These are phyloP conservation scores for Aegilops tauschii DNA, from an alignment of 176 grass and related monocot genomes.

Conservation along the genomic window DNA sequence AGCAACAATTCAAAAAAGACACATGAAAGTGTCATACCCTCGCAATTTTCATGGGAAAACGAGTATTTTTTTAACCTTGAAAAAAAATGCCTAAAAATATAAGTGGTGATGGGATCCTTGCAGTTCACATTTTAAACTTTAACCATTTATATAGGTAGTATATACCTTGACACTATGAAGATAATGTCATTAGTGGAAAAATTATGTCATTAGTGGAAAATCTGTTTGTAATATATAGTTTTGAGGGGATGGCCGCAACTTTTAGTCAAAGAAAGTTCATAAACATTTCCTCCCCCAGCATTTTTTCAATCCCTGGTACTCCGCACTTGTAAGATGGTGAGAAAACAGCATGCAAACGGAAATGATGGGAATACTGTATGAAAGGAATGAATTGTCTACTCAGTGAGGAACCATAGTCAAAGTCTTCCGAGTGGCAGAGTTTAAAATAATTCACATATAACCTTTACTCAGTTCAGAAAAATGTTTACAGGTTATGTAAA, in stretches of 20 bases:
- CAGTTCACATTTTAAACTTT: neutral
- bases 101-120: neutral
- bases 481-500: neutral
- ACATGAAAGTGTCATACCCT: neutral
- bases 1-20: neutral
- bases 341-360: neutral
- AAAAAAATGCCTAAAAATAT: neutral
- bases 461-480: neutral
- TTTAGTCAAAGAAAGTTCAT: neutral
- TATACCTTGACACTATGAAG: neutral
- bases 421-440: neutral
- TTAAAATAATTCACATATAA: neutral
- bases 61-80: neutral
- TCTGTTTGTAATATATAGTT: neutral
- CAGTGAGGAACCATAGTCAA: neutral
- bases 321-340: neutral
- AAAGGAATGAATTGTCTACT: neutral
- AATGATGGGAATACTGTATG: neutral
- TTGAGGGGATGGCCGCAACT: neutral
- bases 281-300: neutral
- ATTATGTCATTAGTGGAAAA: neutral
- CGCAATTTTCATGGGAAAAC: neutral
- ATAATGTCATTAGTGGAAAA: conserved; percentile 2
- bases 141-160: neutral
- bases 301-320: neutral